Percentiles rank a stretch among this genome's conserved stretches.
These are phyloP conservation scores for Eimeria praecox DNA, from an alignment of 169 alveolate species.

Conservation along the genomic window DNA sequence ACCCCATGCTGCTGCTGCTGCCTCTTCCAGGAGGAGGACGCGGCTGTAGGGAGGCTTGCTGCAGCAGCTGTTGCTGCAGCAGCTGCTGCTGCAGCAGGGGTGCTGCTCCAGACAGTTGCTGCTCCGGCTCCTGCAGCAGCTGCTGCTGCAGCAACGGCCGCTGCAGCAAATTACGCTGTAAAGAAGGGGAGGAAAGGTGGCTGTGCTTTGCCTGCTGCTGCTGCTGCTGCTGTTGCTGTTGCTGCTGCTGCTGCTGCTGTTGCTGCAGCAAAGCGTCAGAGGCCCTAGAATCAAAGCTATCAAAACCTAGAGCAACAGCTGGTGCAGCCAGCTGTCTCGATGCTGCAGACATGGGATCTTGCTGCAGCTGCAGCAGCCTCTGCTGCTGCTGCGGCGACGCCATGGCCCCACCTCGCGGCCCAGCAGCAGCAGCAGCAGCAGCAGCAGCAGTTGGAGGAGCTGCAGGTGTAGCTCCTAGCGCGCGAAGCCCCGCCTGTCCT, in stretches of 20 bases:
- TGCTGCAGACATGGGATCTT: conserved; percentile 28
- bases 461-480: conserved; percentile 25
- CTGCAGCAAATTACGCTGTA: conserved; percentile 38
- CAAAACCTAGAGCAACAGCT: background rate
- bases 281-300: background rate
- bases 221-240: conserved; percentile 36
- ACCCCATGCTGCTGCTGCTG: background rate
- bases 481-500: conserved; percentile 48
- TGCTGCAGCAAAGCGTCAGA: background rate
- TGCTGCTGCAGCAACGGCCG: conserved; percentile 65
- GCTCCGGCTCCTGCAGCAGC: conserved; percentile 59
- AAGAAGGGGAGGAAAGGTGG: conserved; percentile 16
- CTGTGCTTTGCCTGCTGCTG: conserved; percentile 42
- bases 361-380: conserved; percentile 65
- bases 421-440: conserved; percentile 27
- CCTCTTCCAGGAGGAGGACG: conserved; percentile 1
- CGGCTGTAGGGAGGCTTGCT: background rate
- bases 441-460: conserved; percentile 33
- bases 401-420: background rate
- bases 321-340: background rate
- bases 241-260: conserved; percentile 23
- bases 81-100: conserved; percentile 66
- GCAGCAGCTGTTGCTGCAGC: conserved; percentile 32
- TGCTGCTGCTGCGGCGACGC: conserved; percentile 47
- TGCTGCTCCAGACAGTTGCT: background rate